Evolutionary conservation across 441 rosid species (phyloP).

Genomic region (Biscutella laevigata): DNA sequence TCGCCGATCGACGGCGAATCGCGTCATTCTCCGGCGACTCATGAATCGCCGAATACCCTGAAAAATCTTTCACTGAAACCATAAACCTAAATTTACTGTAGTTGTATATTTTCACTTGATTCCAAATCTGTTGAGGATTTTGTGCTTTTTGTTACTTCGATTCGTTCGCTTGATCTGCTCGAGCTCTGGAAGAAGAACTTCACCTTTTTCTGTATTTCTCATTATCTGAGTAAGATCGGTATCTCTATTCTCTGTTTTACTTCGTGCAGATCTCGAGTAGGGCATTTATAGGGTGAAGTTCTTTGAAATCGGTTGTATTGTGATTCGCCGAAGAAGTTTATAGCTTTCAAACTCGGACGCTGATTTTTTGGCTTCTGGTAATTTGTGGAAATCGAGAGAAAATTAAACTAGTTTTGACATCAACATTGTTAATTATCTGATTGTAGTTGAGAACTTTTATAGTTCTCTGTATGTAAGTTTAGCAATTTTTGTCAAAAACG

Average conservation of each 20-base stretch:
- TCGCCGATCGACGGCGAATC: slow-evolving; percentile 57
- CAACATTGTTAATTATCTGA: slow-evolving; percentile 15
- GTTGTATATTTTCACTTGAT: neutral
- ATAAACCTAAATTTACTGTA: slow-evolving; percentile 26
- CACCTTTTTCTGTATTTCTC: slow-evolving; percentile 37
- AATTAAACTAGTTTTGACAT: slow-evolving; percentile 12
- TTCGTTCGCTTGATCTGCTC: slow-evolving; percentile 54
- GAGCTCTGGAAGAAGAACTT: slow-evolving; percentile 32
- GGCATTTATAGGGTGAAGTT: slow-evolving; percentile 11
- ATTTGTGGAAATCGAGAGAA: slow-evolving; percentile 13
- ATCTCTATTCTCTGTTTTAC: slow-evolving; percentile 8
- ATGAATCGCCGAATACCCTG: slow-evolving; percentile 13
- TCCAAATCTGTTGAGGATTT: neutral
- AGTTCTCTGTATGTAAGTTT: neutral
- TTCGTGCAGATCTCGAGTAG: slow-evolving; percentile 20
- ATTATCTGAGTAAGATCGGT: slow-evolving; percentile 46
- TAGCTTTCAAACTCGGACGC: slow-evolving; percentile 28
- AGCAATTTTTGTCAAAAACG: neutral
- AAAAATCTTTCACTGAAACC: neutral
- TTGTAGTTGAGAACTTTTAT: slow-evolving; percentile 6
- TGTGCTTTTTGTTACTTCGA: slow-evolving; percentile 37
- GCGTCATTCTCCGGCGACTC: slow-evolving; percentile 25
- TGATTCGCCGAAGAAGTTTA: slow-evolving; percentile 14
- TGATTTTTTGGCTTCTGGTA: slow-evolving; percentile 21
- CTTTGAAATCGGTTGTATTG: slow-evolving; percentile 10